Evolutionary conservation across 495 filamentous ascomycete genomes (phyloP).

Genomic region (Halenospora varia): DNA sequence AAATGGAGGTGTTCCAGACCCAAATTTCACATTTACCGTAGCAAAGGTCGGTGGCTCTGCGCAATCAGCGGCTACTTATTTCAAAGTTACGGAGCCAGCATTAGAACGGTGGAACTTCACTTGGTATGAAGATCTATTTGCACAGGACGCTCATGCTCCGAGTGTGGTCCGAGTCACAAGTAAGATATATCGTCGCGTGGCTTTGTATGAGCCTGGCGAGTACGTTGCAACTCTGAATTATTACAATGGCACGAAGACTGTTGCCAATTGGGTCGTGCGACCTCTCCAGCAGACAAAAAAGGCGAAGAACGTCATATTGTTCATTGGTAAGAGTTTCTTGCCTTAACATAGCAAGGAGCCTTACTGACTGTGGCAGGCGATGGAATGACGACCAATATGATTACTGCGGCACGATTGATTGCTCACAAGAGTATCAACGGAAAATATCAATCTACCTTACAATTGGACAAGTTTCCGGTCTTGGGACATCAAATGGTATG

Average conservation of each 20-base stretch:
- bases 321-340: slow-evolving; percentile 49
- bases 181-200: slow-evolving; percentile 64
- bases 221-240: slow-evolving; percentile 69
- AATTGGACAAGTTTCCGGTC: slow-evolving; percentile 68
- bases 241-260: slow-evolving; percentile 58
- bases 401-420: slow-evolving; percentile 50
- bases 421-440: slow-evolving; percentile 73
- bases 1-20: slow-evolving; percentile 53
- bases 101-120: slow-evolving; percentile 68
- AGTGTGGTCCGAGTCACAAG: slow-evolving; percentile 67
- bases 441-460: slow-evolving; percentile 62
- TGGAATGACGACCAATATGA: slow-evolving; percentile 80
- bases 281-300: slow-evolving; percentile 57
- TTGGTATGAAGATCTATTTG: slow-evolving; percentile 73
- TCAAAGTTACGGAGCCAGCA: slow-evolving; percentile 47
- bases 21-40: slow-evolving; percentile 66
- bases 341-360: not conserved
- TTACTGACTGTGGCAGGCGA: slow-evolving; percentile 36
- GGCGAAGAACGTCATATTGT: slow-evolving; percentile 75
- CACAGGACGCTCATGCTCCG: slow-evolving; percentile 55
- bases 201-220: slow-evolving; percentile 63
- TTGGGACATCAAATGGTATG: slow-evolving; percentile 62
- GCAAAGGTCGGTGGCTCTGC: slow-evolving; percentile 48
- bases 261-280: slow-evolving; percentile 67
- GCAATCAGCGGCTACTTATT: slow-evolving; percentile 52